A percentile compares a stretch with the other conserved stretches of the same genome.
Evolutionary conservation across 1,284 basidiomycete species (phyloP).

Genomic region (Cronartium quercuum): DNA sequence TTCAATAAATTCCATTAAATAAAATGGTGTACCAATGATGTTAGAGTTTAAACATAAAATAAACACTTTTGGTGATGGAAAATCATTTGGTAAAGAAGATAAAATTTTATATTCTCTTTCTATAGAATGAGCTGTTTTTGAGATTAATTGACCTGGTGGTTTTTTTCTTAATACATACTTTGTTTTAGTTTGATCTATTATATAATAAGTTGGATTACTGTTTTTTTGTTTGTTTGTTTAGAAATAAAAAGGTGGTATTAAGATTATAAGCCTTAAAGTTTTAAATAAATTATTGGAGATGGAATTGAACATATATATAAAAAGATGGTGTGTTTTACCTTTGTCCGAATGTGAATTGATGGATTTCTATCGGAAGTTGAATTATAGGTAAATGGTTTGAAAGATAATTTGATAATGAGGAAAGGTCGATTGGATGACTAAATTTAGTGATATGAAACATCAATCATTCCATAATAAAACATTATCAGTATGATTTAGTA

Average conservation of each 20-base stretch:
- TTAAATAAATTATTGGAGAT: conserved; percentile 5
- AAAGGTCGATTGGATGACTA: conserved; percentile 57
- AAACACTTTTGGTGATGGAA: conserved; percentile 75
- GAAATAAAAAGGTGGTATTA: conserved; percentile 5
- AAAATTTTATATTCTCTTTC: conserved; percentile 85
- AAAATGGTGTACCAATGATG: conserved; percentile 70
- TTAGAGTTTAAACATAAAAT: too few relatives aligned
- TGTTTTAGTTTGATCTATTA: conserved; percentile 64
- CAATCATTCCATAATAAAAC: too few relatives aligned
- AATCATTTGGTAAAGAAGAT: conserved; percentile 61
- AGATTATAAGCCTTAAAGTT: conserved; percentile 6
- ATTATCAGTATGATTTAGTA: too few relatives aligned
- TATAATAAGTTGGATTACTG: conserved; percentile 93
- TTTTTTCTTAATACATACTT: conserved; percentile 88
- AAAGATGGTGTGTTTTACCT: conserved; percentile 22
- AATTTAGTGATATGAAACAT: too few relatives aligned
- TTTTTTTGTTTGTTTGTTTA: conserved; percentile 30
- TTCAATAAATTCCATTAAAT: conserved; percentile 88
- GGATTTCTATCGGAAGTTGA: conserved; percentile 64
- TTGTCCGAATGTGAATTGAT: conserved; percentile 70
- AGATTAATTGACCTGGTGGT: conserved; percentile 77
- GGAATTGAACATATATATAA: conserved; percentile 3
- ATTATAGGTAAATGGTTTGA: conserved; percentile 58
- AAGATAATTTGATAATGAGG: conserved; percentile 65
- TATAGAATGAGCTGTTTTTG: conserved; percentile 83